A percentile compares a stretch with the other conserved stretches of the same genome.
phyloP scores from a whole-genome alignment of 345 rosid genomes.

The Rhizophora mangle region DNA sequence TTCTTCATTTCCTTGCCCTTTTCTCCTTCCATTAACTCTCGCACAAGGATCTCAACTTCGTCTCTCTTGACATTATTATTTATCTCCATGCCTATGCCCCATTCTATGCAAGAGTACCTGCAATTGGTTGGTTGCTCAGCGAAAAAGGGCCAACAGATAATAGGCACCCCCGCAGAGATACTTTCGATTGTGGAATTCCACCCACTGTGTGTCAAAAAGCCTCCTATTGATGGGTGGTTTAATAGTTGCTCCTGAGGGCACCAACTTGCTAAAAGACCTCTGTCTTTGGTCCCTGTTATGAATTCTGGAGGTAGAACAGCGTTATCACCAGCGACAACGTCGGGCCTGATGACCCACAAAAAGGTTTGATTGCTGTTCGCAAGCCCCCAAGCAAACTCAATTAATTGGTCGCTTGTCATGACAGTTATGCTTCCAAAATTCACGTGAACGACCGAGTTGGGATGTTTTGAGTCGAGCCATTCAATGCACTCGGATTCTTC shows the following conservation, averaged over 20 bases:
- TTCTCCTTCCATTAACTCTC: slow-evolving; percentile 23
- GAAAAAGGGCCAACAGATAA: slow-evolving; percentile 34
- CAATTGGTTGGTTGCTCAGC: slow-evolving; percentile 24
- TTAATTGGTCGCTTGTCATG: slow-evolving; percentile 8
- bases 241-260: slow-evolving; percentile 17
- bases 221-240: slow-evolving; percentile 13
- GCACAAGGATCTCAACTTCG: slow-evolving; percentile 20
- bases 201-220: slow-evolving; percentile 21
- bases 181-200: slow-evolving; percentile 30
- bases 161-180: slow-evolving; percentile 11
- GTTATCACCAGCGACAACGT: slow-evolving; percentile 5
- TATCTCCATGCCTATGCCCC: slow-evolving; percentile 28
- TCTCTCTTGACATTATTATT: slow-evolving; percentile 19
- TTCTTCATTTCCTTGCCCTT: slow-evolving; percentile 19
- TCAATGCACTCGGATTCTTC: slow-evolving; percentile 10
- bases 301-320: slow-evolving; percentile 8
- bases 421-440: slow-evolving; percentile 19
- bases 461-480: slow-evolving; percentile 13
- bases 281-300: background rate
- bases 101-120: slow-evolving; percentile 4
- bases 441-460: slow-evolving; percentile 13
- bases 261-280: slow-evolving; percentile 15
- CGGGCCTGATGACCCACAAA: slow-evolving; percentile 19
- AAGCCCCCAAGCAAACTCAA: slow-evolving; percentile 20
- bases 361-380: slow-evolving; percentile 12